Conservation (phyloP, 176 grass and related monocot species). For the Oropetium thomaeum region DNA sequence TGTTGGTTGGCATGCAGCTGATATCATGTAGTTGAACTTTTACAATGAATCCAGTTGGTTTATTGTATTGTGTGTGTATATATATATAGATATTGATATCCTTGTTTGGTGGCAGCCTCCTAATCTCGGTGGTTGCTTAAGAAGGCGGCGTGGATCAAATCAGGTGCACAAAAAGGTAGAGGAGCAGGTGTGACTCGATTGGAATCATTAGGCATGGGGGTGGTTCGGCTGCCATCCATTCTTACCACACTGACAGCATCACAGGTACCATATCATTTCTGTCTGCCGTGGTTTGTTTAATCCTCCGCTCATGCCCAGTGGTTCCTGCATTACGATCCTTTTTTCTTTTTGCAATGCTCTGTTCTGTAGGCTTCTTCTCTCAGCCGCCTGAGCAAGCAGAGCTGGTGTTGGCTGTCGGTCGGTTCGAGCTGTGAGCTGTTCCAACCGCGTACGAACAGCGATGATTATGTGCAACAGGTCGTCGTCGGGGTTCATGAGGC, state of each 20-base stretch:
- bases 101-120: slow-evolving; percentile 34
- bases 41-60: slow-evolving; percentile 13
- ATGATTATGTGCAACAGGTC: neutral
- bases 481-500: neutral
- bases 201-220: slow-evolving; percentile 27
- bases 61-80: no score
- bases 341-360: neutral
- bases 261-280: slow-evolving; percentile 19
- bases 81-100: no score
- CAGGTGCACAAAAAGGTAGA: neutral
- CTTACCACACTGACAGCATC: slow-evolving; percentile 19
- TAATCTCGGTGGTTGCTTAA: slow-evolving; percentile 40
- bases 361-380: no score
- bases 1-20: slow-evolving; percentile 5
- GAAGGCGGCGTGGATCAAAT: slow-evolving; percentile 31
- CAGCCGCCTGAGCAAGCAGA: neutral
- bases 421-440: neutral
- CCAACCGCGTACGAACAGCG: neutral
- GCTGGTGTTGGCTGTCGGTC: neutral
- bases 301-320: neutral
- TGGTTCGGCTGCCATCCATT: neutral
- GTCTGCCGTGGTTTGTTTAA: neutral
- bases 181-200: slow-evolving; percentile 32
- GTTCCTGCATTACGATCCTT: no score
- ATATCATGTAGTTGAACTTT: neutral